Evolutionary conservation across 2,329 filamentous ascomycete genomes (phyloP).

Genomic region (Apiospora hydei): DNA sequence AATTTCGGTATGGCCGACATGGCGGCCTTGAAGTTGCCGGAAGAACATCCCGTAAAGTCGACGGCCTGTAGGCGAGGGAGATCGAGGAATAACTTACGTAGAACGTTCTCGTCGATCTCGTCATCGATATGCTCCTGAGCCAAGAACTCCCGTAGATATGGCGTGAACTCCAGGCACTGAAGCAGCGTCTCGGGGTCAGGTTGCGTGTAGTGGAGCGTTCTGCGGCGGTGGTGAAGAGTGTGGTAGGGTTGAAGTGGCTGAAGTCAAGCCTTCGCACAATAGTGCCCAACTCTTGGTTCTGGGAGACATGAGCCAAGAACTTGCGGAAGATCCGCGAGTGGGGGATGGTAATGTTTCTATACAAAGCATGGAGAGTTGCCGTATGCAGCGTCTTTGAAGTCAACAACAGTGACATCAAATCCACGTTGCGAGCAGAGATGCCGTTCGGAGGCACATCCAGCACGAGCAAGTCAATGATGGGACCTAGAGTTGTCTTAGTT

Average conservation of each 20-base stretch:
- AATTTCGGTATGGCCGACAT: slow-evolving; percentile 63
- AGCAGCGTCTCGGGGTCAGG: slow-evolving; percentile 77
- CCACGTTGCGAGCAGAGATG: slow-evolving; percentile 77
- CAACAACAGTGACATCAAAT: slow-evolving; percentile 77
- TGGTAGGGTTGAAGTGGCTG: slow-evolving; percentile 83
- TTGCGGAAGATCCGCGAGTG: slow-evolving; percentile 86
- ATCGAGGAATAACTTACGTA: slow-evolving; percentile 74
- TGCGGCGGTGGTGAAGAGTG: slow-evolving; percentile 76
- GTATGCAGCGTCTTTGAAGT: slow-evolving; percentile 79
- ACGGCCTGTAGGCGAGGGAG: slow-evolving; percentile 70
- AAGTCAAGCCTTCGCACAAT: slow-evolving; percentile 84
- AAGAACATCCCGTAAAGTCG: slow-evolving; percentile 81
- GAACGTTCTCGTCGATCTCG: slow-evolving; percentile 72
- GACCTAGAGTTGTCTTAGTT: slow-evolving; percentile 53
- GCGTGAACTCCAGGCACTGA: slow-evolving; percentile 74
- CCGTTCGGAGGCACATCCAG: slow-evolving; percentile 79
- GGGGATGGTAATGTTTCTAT: slow-evolving; percentile 81
- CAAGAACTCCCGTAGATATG: slow-evolving; percentile 78
- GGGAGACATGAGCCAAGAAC: slow-evolving; percentile 73
- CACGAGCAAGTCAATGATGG: slow-evolving; percentile 77
- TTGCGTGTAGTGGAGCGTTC: slow-evolving; percentile 79
- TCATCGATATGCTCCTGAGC: slow-evolving; percentile 83
- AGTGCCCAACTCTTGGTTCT: slow-evolving; percentile 73
- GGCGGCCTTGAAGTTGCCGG: slow-evolving; percentile 68
- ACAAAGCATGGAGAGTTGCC: slow-evolving; percentile 77